Percentiles rank a stretch among this genome's conserved stretches.
Evolutionary conservation across 176 grass and related monocot species (phyloP).

Genomic region (Oryza meyeriana): DNA sequence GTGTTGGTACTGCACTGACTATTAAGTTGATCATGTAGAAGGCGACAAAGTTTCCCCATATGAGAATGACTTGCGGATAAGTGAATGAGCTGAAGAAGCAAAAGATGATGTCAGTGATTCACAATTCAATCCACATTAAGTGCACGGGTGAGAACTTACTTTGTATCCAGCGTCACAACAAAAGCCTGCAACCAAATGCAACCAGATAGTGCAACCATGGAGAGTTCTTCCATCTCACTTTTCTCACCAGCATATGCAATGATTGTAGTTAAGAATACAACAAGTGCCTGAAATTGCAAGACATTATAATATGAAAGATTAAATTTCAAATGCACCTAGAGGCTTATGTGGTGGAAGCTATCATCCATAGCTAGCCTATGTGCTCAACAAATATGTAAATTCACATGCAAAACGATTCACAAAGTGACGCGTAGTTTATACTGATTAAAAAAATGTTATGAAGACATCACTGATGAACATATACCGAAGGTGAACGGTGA

Average conservation of each 20-base stretch:
- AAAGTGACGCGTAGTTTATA: neutral
- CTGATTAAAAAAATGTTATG: neutral
- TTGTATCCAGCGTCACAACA: constrained; percentile 77
- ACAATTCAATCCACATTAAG: neutral
- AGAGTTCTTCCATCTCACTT: constrained; percentile 81
- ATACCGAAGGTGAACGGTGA: neutral
- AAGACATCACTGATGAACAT: neutral
- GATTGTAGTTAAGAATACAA: constrained; percentile 64
- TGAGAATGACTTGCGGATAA: constrained; percentile 56
- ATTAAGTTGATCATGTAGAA: constrained; percentile 85
- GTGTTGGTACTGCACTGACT: constrained; percentile 52
- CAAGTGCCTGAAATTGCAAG: constrained; percentile 57
- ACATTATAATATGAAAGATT: constrained; percentile 5
- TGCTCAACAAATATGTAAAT: neutral
- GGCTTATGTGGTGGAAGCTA: neutral
- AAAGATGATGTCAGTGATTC: constrained; percentile 11
- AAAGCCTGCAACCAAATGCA: constrained; percentile 97
- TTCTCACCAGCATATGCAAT: constrained; percentile 71
- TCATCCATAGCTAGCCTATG: neutral
- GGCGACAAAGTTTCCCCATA: constrained; percentile 84
- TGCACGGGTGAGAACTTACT: constrained; percentile 36
- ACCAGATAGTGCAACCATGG: constrained; percentile 88
- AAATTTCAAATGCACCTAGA: neutral
- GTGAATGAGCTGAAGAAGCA: constrained; percentile 73
- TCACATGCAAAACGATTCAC: constrained; percentile 10